Base-by-base conservation (phyloP, 2,329 filamentous ascomycete genomes). In the Colletotrichum chlorophyti region DNA sequence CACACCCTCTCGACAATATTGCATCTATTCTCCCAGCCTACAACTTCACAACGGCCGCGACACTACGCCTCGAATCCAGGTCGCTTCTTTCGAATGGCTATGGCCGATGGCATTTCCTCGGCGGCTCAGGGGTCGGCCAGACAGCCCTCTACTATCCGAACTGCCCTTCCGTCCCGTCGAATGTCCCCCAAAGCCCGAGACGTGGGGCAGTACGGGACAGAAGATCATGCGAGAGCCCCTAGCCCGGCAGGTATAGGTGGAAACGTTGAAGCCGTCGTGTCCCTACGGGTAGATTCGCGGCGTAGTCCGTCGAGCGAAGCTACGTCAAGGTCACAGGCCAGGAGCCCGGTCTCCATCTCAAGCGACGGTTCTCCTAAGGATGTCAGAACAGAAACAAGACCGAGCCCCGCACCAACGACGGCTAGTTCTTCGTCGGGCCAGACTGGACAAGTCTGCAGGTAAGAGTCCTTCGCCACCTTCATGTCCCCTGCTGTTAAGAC, bases 401-500 rank as follows among this genome's bases (percentile, higher is more conserved):
- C 52, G 10, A 60, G 53, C n/a, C 59, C 61, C 7, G 59, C 47
- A 21, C 59, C 59, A 15, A 59, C 49, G 23, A 41, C 42, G 5
- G 43, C 43, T 12, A 50, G 41, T 26, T 52, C 47, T 29, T 42
- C 60, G 6, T 66, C 68, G 37, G 68, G 69, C 27, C 76, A 86
- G 38, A 78, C 76, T 46, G 88, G 87, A 3, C 89, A 91, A 70
- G 77, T 90, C 41, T 91, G 89, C 85, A 91, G 88, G 89, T 90
- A 76, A 42, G 40, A 27, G 35, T 11, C n/a, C n/a, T 10, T 19
- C 17, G 21, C 19, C 12, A 29, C 46, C 48, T 46, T 15, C 31
- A n/a, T 46, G 10, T 21, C 6, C 15, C 15, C 43, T 31, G 14
- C 12, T 47, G n/a, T 17, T 34, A 24, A 42, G 17, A 40, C 34